These are phyloP conservation scores for Micromonas pusilla DNA, from an alignment of 139 green algal genomes.

Conservation along the genomic window DNA sequence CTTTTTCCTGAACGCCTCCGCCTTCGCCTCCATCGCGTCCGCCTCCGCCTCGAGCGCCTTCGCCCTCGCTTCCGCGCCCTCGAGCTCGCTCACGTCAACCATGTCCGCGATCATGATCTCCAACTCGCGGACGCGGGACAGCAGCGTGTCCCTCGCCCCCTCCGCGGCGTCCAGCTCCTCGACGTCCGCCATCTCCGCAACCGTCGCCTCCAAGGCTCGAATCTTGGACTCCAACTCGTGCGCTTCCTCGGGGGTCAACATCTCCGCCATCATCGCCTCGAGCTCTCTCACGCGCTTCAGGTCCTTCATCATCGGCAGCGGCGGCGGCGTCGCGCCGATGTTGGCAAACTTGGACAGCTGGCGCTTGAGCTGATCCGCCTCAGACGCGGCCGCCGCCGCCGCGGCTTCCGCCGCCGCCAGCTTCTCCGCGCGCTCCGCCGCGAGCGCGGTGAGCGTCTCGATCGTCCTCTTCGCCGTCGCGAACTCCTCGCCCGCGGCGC, in stretches of 20 bases:
- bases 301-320: neutral
- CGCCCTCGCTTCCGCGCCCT: neutral
- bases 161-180: constrained; percentile 9
- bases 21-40: neutral
- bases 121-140: neutral
- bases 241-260: neutral
- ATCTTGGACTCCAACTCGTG: neutral
- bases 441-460: neutral
- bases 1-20: neutral
- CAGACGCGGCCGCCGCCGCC: neutral
- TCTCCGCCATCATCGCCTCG: neutral
- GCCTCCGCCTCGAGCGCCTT: neutral
- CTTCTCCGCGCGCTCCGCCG: neutral
- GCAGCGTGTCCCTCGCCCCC: neutral
- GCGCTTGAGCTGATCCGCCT: neutral
- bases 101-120: constrained; percentile 22
- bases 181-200: neutral
- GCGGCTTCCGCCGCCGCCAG: neutral
- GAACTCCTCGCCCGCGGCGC: neutral
- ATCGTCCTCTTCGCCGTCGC: neutral
- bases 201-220: neutral
- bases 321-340: too few species aligned
- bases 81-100: constrained; percentile 4
- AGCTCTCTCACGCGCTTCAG: neutral
- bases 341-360: neutral